Base-by-base conservation (phyloP, 164 flowering plant species). In the Akebia trifoliata region DNA sequence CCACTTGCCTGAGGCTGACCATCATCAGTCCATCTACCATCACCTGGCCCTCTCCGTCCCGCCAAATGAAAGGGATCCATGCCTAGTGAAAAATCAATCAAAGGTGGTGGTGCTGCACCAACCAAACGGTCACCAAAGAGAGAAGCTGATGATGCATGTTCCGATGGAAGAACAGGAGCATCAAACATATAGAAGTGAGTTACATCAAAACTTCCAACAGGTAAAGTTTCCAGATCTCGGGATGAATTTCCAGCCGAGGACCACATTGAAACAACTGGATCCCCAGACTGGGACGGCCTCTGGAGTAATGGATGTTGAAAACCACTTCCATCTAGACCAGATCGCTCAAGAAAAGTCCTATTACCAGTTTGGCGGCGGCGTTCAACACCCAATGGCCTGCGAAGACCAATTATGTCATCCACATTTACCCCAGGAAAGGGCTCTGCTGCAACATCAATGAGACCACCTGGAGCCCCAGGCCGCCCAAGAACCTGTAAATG, bases 11-110 rank as follows among this genome's bases (percentile, higher is more conserved):
- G 98, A 15, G 98, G 98, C 72, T 79, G 95, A 54, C 96, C 96
- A 85, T 86, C 95, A 79, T 92, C 96, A 72, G 84, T 83, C 98
- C 98, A 92, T 32, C 98, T 74, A 56, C 92, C 83, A 79, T 86
- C 90, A 66, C 89, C 83, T 20, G 78, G 76, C 34, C 84, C 88
- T 70, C 98, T 83, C 60, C 95, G 72, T 15, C 91, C 94, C 4
- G 76, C 52, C 57, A 73, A 62, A 36, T 74, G 92, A 63, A 86
- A 59, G 4, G 92, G 73, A 67, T 82, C 93, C 82, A 83, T 69
- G n/a, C 95, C 93, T 50, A 83, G 71, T 59, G 96, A 84, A 72
- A 77, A 83, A 64, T 87, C 95, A 59, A 83, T 61, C 71, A 86
- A 69, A 62, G 86, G 82, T 24, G 90, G 85, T 21, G 92, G 84